A percentile compares a stretch with the other conserved stretches of the same genome.
Conservation (phyloP, 2,329 filamentous ascomycete genomes). For the Diplodia sapinea region DNA sequence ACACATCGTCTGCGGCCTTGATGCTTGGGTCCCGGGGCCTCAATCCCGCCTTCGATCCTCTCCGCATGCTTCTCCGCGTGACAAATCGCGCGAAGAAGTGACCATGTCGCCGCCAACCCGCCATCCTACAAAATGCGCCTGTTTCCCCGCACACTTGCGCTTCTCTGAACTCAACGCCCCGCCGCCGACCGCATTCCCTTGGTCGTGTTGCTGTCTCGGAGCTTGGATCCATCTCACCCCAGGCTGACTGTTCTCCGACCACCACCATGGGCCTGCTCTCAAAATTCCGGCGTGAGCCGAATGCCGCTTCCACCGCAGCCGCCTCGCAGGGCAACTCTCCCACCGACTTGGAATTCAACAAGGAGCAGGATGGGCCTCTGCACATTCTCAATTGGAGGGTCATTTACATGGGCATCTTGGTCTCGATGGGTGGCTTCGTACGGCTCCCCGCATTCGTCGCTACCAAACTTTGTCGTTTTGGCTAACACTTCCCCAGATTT, state of each 20-base stretch:
- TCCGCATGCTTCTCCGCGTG: background rate
- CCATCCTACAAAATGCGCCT: constrained; percentile 12
- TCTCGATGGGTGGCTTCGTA: constrained; percentile 45
- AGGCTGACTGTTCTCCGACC: too few species aligned
- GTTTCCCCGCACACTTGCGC: background rate
- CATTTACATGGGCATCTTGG: constrained; percentile 41
- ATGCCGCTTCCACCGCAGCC: background rate
- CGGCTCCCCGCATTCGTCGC: background rate
- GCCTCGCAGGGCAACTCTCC: background rate
- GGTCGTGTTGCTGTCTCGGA: background rate
- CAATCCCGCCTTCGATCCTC: background rate
- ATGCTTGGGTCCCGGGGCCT: background rate
- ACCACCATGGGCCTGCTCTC: constrained; percentile 15
- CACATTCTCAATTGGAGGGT: constrained; percentile 24
- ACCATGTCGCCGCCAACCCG: background rate
- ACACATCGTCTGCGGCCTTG: background rate
- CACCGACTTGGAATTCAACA: constrained; percentile 16
- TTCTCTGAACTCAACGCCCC: background rate
- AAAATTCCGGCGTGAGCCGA: constrained; percentile 20
- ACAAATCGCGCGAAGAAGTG: background rate
- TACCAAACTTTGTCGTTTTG: background rate
- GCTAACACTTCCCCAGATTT: constrained; percentile 35
- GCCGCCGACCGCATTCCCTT: background rate
- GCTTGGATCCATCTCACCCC: background rate
- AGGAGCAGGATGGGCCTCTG: constrained; percentile 6